Conservation (phyloP, 257 asterid genomes). For the Plectranthus barbatus region DNA sequence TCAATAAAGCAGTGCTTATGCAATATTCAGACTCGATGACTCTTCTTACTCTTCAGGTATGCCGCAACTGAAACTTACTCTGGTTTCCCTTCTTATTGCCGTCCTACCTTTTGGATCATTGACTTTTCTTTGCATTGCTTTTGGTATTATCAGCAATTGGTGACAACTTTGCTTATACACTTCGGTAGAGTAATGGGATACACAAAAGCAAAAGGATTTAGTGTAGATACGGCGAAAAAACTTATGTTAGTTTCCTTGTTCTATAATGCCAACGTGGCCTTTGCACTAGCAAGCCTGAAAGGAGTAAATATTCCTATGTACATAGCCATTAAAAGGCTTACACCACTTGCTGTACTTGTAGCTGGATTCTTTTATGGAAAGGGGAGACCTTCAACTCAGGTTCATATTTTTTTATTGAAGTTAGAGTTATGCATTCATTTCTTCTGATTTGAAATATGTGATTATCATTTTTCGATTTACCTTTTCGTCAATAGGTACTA, state of each 20-base stretch:
- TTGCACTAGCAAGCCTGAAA: constrained; percentile 93
- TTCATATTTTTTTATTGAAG: constrained; percentile 11
- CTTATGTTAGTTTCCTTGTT: constrained; percentile 83
- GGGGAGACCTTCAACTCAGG: constrained; percentile 88
- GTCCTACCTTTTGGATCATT: constrained; percentile 5
- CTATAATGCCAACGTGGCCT: constrained; percentile 96
- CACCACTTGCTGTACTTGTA: constrained; percentile 92
- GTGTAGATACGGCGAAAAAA: constrained; percentile 62
- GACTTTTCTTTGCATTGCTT: constrained; percentile 30
- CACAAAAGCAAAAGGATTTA: constrained; percentile 59
- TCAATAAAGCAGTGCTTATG: constrained; percentile 93
- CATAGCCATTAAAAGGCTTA: constrained; percentile 95
- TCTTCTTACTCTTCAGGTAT: constrained; percentile 85
- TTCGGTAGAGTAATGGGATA: constrained; percentile 74
- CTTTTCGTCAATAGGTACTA: background rate
- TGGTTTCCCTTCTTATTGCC: background rate
- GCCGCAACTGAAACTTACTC: background rate
- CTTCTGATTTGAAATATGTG: background rate
- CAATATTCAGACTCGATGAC: constrained; percentile 83
- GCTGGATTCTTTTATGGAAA: constrained; percentile 87
- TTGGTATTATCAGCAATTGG: constrained; percentile 70
- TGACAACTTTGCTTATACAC: constrained; percentile 76
- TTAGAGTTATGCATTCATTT: background rate
- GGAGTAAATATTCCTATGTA: constrained; percentile 99
- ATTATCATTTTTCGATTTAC: background rate